A percentile compares a stretch with the other conserved stretches of the same genome.
phyloP scores from a whole-genome alignment of 2,329 filamentous ascomycete genomes.

The Pyricularia pennisetigena region DNA sequence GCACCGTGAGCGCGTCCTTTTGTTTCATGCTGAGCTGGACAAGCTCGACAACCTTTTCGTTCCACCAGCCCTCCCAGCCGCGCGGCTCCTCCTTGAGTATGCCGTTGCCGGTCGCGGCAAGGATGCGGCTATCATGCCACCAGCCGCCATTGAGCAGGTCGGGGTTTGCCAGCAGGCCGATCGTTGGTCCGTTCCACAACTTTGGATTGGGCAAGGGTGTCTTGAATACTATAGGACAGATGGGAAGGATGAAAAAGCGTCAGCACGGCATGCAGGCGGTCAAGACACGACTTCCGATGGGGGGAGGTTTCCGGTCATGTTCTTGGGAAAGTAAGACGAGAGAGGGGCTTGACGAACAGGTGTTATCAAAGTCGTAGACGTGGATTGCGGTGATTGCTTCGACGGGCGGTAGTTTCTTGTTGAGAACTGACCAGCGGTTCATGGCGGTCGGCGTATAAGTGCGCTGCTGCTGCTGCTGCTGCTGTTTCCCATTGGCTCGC shows the following conservation, averaged over 20 bases:
- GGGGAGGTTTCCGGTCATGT: background rate
- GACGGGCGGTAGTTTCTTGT: constrained; percentile 49
- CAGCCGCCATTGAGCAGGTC: constrained; percentile 83
- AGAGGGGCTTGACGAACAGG: constrained; percentile 42
- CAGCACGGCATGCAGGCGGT: background rate
- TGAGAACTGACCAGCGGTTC: constrained; percentile 70
- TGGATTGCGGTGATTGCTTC: constrained; percentile 71
- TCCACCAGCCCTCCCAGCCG: constrained; percentile 94
- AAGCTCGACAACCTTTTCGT: constrained; percentile 76
- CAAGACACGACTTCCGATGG: background rate
- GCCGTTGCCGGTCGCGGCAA: constrained; percentile 78
- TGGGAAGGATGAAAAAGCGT: constrained; percentile 4
- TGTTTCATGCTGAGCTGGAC: constrained; percentile 74
- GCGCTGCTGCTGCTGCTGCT: background rate
- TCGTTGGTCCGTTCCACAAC: constrained; percentile 71
- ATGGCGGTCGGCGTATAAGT: constrained; percentile 61
- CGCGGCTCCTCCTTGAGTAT: constrained; percentile 70
- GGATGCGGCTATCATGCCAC: constrained; percentile 90
- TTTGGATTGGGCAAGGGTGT: constrained; percentile 83
- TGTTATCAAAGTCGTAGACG: constrained; percentile 98
- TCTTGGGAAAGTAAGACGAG: no score
- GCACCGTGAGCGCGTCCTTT: constrained; percentile 72
- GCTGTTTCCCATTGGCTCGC: background rate
- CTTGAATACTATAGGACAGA: constrained; percentile 58
- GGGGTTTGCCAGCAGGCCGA: constrained; percentile 66